phyloP scores from a whole-genome alignment of 345 rosid species.

The Citrus mangshanensis region DNA sequence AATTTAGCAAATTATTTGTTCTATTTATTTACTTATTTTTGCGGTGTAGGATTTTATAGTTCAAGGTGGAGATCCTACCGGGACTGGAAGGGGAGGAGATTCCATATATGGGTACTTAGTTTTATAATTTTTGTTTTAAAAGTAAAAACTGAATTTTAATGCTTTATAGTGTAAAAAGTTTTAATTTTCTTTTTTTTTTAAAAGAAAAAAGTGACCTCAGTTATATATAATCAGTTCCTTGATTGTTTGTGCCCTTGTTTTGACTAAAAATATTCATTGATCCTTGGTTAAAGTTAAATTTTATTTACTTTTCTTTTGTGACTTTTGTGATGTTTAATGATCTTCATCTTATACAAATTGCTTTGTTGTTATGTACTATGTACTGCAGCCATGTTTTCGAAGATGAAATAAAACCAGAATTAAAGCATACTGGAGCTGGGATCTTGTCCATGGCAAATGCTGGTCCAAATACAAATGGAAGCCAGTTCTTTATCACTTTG shows the following conservation, averaged over 20 bases:
- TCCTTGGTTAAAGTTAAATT: background rate
- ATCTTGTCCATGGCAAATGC: slow-evolving; percentile 96
- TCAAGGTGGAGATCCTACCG: slow-evolving; percentile 99
- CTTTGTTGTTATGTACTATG: background rate
- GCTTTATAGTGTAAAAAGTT: background rate
- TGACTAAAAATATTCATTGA: background rate
- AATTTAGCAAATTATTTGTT: background rate
- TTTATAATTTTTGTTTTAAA: background rate
- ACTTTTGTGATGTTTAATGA: background rate
- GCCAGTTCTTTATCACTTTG: slow-evolving; percentile 90
- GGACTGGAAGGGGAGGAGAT: slow-evolving; percentile 92
- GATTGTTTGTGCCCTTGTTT: background rate
- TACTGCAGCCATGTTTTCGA: slow-evolving; percentile 62
- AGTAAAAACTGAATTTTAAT: background rate
- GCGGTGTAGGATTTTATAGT: slow-evolving; percentile 81
- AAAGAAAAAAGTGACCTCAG: too few relatives aligned
- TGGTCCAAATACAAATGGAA: slow-evolving; percentile 90
- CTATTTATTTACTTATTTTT: slow-evolving; percentile 1
- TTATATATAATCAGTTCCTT: background rate
- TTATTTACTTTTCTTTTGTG: background rate
- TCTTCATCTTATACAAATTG: background rate
- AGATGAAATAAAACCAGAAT: slow-evolving; percentile 78
- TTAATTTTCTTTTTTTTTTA: background rate
- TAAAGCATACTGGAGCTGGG: slow-evolving; percentile 97
- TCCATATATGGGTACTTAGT: slow-evolving; percentile 75